Conservation (phyloP, 108 stramenopile species). For the Nitzschia sp. region DNA sequence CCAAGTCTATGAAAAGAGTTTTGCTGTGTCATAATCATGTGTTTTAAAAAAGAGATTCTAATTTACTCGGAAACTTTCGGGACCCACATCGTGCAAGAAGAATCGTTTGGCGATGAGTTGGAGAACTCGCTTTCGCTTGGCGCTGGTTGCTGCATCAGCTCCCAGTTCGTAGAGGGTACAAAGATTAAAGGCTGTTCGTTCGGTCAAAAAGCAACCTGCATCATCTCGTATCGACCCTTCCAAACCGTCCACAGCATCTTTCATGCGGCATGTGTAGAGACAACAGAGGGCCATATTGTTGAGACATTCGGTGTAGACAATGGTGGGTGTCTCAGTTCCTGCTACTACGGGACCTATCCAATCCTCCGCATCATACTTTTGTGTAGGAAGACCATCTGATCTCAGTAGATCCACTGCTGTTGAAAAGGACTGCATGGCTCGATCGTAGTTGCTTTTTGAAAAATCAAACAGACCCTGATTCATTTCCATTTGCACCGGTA, state of each 20-base stretch:
- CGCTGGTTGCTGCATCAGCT: constrained; percentile 67
- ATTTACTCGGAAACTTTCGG: constrained; percentile 69
- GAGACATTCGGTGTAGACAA: constrained; percentile 49
- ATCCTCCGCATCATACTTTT: constrained; percentile 15
- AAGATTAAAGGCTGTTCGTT: constrained; percentile 88
- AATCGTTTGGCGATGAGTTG: constrained; percentile 86
- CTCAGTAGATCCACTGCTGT: constrained; percentile 46
- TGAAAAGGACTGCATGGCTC: constrained; percentile 51
- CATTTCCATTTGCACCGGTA: constrained; percentile 25
- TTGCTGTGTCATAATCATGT: not conserved
- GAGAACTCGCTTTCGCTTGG: constrained; percentile 73
- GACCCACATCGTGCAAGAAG: constrained; percentile 85
- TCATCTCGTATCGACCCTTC: constrained; percentile 81
- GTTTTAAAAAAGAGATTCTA: constrained; percentile 9
- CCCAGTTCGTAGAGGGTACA: constrained; percentile 93
- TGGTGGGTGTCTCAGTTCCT: constrained; percentile 19
- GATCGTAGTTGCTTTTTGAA: constrained; percentile 61
- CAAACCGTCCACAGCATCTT: constrained; percentile 59
- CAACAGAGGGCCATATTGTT: constrained; percentile 82
- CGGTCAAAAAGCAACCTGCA: constrained; percentile 76
- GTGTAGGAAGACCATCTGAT: not conserved
- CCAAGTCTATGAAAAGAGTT: not conserved
- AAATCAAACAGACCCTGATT: constrained; percentile 78
- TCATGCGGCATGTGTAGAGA: constrained; percentile 74
- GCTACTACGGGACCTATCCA: constrained; percentile 40